Percentiles rank a stretch among this genome's conserved stretches.
Conservation (phyloP, 345 rosid species). For the Sonneratia alba region DNA sequence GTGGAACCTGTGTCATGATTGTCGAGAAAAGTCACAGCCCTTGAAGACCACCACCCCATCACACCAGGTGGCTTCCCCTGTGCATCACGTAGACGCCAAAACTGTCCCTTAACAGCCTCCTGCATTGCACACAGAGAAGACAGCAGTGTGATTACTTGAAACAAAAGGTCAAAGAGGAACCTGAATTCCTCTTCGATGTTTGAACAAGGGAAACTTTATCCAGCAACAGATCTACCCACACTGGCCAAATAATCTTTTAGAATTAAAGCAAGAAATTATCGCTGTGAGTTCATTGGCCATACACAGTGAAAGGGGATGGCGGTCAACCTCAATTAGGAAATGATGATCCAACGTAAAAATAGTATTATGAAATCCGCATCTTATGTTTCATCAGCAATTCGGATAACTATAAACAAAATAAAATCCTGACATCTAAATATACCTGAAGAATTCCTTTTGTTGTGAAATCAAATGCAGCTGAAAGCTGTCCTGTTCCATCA, state of each 20-base stretch:
- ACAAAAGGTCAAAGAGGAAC: neutral
- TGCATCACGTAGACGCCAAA: slow-evolving; percentile 70
- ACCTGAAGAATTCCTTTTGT: slow-evolving; percentile 89
- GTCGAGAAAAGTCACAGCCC: slow-evolving; percentile 80
- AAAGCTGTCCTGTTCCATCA: slow-evolving; percentile 62
- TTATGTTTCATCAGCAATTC: neutral
- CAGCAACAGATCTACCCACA: neutral
- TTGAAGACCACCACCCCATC: slow-evolving; percentile 96
- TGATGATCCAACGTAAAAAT: neutral
- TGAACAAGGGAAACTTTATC: neutral
- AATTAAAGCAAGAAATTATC: neutral
- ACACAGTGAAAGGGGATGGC: no score
- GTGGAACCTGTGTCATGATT: slow-evolving; percentile 96
- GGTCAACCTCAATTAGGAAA: neutral
- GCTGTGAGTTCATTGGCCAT: neutral
- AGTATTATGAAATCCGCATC: neutral
- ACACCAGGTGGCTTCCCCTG: slow-evolving; percentile 91
- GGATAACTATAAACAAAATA: neutral
- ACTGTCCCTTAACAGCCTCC: slow-evolving; percentile 89
- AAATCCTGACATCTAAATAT: slow-evolving; percentile 3
- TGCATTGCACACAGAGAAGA: slow-evolving; percentile 9
- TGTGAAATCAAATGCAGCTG: slow-evolving; percentile 90
- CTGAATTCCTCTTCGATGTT: neutral
- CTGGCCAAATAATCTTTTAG: neutral
- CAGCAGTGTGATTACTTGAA: neutral